Conservation (phyloP, 179 eudicot genomes). For the Silene vulgaris region DNA sequence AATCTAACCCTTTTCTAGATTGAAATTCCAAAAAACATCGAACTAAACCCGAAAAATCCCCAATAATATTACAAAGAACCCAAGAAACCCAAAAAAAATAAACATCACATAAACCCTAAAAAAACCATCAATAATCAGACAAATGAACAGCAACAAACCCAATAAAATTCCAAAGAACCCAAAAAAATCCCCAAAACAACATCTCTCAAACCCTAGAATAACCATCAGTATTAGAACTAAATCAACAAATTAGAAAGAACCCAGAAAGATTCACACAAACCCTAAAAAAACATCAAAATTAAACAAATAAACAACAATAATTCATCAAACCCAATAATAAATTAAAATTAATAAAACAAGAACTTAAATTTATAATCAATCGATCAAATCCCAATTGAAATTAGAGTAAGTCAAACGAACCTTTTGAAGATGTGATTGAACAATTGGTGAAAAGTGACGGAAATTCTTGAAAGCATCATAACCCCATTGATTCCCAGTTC, state of each 20-base stretch:
- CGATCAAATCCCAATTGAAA: slow-evolving; percentile 10
- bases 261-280: too few species aligned
- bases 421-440: slow-evolving; percentile 84
- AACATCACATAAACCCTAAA: background rate
- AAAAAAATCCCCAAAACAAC: too few species aligned
- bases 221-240: too few species aligned
- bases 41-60: background rate
- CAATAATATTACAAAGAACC: background rate
- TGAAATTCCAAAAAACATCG: background rate
- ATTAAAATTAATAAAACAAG: background rate
- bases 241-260: too few species aligned
- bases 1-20: background rate
- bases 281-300: background rate
- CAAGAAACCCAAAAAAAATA: background rate
- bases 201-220: too few species aligned
- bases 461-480: slow-evolving; percentile 72
- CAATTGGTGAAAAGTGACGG: slow-evolving; percentile 67
- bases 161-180: background rate
- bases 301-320: background rate
- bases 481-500: slow-evolving; percentile 41
- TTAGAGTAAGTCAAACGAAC: slow-evolving; percentile 24
- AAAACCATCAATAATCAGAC: background rate
- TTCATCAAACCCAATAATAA: too few species aligned
- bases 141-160: background rate
- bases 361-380: background rate